Conservation (phyloP, 345 rosid genomes). For the Balakata baccata region DNA sequence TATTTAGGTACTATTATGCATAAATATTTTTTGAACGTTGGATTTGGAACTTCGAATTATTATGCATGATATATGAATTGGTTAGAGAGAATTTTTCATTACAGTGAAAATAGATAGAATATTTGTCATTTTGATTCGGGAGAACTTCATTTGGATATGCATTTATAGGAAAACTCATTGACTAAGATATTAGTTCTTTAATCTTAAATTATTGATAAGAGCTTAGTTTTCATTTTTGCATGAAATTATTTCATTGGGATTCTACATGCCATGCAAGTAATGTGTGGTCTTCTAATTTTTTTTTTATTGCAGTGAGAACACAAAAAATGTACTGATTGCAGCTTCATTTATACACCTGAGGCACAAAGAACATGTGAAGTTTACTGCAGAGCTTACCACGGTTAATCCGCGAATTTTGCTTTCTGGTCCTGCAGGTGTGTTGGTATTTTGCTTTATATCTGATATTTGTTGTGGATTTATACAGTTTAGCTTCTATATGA, state of each 20-base stretch:
- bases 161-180: background rate
- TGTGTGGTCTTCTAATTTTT: constrained; percentile 12
- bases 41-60: background rate
- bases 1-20: background rate
- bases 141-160: background rate
- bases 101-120: background rate
- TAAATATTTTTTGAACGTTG: background rate
- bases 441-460: constrained; percentile 1
- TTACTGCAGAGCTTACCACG: constrained; percentile 61
- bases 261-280: constrained; percentile 3
- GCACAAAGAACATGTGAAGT: constrained; percentile 70
- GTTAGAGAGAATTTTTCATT: background rate
- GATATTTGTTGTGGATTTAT: background rate
- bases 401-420: constrained; percentile 84
- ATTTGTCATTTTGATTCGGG: background rate
- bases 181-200: background rate
- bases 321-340: constrained; percentile 67
- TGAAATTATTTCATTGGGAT: background rate
- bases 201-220: background rate
- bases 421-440: constrained; percentile 89
- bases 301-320: constrained; percentile 55
- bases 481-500: background rate
- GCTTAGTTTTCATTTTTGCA: background rate
- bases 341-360: constrained; percentile 81
- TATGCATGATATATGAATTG: background rate